Conservation (phyloP, 176 grass and related monocot species). For the Hyparrhenia diplandra region DNA sequence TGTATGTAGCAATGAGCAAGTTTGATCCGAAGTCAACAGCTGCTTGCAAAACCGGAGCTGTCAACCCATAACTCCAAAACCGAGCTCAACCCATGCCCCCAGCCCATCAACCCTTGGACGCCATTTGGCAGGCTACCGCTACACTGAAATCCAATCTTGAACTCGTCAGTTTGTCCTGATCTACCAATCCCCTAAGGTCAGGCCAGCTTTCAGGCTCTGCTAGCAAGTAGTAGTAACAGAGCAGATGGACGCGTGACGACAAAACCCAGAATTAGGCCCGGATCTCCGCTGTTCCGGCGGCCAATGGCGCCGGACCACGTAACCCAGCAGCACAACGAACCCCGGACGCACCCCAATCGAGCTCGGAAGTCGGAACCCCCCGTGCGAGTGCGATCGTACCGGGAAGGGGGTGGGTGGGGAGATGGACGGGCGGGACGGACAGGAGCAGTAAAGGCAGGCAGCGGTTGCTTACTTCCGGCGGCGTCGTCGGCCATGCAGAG, state of each 20-base stretch:
- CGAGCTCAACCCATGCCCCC: background rate
- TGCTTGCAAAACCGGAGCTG: background rate
- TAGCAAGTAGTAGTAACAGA: background rate
- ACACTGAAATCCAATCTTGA: background rate
- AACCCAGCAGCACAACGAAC: no score
- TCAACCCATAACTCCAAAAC: background rate
- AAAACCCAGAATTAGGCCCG: constrained; percentile 7
- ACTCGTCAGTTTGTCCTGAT: background rate
- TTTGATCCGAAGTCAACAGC: constrained; percentile 2
- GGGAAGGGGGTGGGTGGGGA: fast-evolving
- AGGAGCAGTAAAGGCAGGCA: background rate
- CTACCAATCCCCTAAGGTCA: constrained; percentile 24
- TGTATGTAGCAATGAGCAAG: background rate
- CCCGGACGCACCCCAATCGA: background rate
- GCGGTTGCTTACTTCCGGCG: constrained; percentile 58
- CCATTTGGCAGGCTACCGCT: constrained; percentile 11
- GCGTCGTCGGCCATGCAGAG: constrained; percentile 98
- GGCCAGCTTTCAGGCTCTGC: background rate
- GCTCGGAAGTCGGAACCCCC: background rate
- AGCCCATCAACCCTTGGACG: background rate
- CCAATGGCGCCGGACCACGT: background rate
- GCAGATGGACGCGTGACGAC: constrained; percentile 13
- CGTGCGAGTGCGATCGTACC: background rate
- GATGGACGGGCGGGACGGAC: fast-evolving
- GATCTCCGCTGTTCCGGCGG: constrained; percentile 23